Base-by-base conservation (phyloP, 495 filamentous ascomycete species). In the Penicillium diatomitis region DNA sequence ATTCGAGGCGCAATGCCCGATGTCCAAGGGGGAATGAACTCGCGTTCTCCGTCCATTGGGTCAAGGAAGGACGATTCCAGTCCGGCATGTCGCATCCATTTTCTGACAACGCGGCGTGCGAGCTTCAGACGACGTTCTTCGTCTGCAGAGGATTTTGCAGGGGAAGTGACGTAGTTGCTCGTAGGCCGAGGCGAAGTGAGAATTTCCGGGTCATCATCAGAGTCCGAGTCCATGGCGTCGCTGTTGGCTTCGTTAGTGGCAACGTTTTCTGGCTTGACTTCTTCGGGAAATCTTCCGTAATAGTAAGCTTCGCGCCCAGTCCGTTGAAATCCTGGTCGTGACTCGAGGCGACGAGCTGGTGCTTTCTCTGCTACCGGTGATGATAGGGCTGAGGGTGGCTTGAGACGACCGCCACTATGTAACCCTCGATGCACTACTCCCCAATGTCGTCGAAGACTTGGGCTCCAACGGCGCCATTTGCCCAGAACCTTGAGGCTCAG, bases 401-500 rank as follows among this genome's bases (percentile, higher is more conserved):
- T 60, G 47, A 71, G 46, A 61, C 62, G 69, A 41, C 68, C 62
- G 39, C 65, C 50, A 20, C 58, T 58, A 41, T 79, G 72, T 10
- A 87, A 58, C 11, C 72, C 69, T 4, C 72, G 64, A 8, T 82
- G 81, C 2, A 91, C 76, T 4, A 62, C 51, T 29, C 61, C 63
- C 81, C 86, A 92, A 57, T 86, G 80, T 2, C 75, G 66, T 0
- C 70, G 68, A 52, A 88, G 59, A 54, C 66, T 70, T 5, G 65
- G 60, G 37, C 79, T 76, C 83, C 84, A 84, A 11, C 74, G 65
- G 41, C 74, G 74, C 90, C 90, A 95, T 54, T 75, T 75, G 3
- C 86, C 83, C 45, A 94, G 63, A 0, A 90, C 81, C 49, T 87
- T 88, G 11, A 94, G 68, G 8, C 81, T 84, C 72, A 91, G 79